Percentiles rank a stretch among this genome's conserved stretches.
phyloP scores from a whole-genome alignment of 345 rosid species.

The Hevea brasiliensis region DNA sequence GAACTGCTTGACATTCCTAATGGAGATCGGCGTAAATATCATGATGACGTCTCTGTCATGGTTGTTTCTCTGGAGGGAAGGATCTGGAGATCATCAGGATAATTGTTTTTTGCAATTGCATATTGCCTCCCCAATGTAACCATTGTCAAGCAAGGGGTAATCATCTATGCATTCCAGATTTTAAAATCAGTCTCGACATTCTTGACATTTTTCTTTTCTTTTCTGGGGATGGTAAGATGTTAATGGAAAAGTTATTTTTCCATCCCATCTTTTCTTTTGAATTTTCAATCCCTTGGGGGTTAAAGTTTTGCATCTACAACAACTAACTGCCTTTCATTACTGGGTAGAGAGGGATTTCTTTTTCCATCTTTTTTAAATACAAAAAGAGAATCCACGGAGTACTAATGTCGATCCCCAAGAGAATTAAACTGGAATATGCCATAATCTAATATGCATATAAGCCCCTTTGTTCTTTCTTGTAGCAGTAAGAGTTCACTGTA shows the following conservation, averaged over 20 bases:
- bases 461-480: too few species aligned
- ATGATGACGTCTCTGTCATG: conserved; percentile 94
- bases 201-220: not conserved
- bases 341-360: too few species aligned
- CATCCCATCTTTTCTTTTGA: not conserved
- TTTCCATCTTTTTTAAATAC: too few species aligned
- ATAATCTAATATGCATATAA: too few species aligned
- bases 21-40: conserved; percentile 92
- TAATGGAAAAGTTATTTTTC: not conserved
- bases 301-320: not conserved
- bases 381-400: too few species aligned
- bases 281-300: too few species aligned
- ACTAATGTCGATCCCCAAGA: too few species aligned
- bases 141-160: conserved; percentile 39
- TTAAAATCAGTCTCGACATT: conserved; percentile 29
- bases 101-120: conserved; percentile 27
- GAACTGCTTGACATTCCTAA: conserved; percentile 92
- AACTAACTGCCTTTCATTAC: too few species aligned
- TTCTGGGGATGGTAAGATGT: not conserved
- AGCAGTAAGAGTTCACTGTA: too few species aligned
- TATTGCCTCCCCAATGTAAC: conserved; percentile 31
- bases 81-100: conserved; percentile 96
- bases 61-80: conserved; percentile 97
- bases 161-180: conserved; percentile 38
- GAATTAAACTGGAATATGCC: too few species aligned